Percentiles rank a stretch among this genome's conserved stretches.
Conservation (phyloP, 768 basidiomycete genomes). For the Mycena galericulata region DNA sequence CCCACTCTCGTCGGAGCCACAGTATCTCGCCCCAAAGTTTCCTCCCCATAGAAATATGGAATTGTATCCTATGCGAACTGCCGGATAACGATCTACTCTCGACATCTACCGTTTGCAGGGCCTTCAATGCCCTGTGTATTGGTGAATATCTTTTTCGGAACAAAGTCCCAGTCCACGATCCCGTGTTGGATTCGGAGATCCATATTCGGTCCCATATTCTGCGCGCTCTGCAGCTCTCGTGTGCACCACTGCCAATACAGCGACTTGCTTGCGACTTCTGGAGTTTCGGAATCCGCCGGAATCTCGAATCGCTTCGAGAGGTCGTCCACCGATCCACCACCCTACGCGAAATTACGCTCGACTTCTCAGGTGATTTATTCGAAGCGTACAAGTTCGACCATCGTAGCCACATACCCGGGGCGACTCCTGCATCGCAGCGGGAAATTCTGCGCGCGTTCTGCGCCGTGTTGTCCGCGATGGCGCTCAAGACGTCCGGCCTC, state of each 20-base stretch:
- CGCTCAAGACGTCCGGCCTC: neutral
- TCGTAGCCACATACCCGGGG: no score
- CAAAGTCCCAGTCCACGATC: neutral
- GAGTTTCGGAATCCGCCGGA: neutral
- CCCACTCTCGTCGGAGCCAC: no score
- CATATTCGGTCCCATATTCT: neutral
- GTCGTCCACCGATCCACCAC: neutral
- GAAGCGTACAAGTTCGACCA: neutral
- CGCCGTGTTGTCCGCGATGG: neutral
- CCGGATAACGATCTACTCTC: neutral
- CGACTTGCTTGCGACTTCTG: neutral
- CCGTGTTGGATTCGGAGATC: neutral
- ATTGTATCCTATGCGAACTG: neutral
- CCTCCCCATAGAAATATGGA: neutral
- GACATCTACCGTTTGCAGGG: neutral
- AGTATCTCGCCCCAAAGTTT: neutral
- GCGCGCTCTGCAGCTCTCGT: neutral
- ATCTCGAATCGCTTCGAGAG: neutral
- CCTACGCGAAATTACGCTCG: neutral
- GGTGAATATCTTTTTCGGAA: neutral
- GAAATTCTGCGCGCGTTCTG: neutral
- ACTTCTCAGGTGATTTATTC: neutral
- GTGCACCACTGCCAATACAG: neutral
- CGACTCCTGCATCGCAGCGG: no score
- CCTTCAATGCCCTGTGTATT: conserved; percentile 3